These are phyloP conservation scores for Scutellaria barbata DNA, from an alignment of 257 asterid genomes.

Conservation along the genomic window DNA sequence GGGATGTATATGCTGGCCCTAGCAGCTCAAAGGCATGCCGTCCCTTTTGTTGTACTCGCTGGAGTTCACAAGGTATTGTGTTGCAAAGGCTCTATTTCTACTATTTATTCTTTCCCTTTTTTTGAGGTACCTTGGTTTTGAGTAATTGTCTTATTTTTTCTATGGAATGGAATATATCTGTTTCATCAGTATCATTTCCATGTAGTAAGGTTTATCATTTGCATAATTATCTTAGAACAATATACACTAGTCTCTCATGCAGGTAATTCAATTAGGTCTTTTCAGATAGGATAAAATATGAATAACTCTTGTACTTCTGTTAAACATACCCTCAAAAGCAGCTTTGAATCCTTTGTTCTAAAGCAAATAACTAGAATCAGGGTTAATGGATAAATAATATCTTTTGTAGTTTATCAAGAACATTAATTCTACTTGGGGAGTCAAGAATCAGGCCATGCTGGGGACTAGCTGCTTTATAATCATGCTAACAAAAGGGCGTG, in stretches of 20 bases:
- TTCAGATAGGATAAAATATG: too few relatives aligned
- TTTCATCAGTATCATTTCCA: constrained; percentile 13
- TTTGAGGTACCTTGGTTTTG: neutral
- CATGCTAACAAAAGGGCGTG: too few relatives aligned
- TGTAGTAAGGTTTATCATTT: neutral
- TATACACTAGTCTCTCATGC: too few relatives aligned
- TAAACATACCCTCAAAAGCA: neutral
- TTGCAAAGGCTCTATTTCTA: constrained; percentile 25
- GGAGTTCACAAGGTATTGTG: constrained; percentile 89
- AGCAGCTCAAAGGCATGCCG: constrained; percentile 97
- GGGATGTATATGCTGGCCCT: constrained; percentile 96
- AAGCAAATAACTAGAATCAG: neutral
- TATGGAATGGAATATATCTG: constrained; percentile 12
- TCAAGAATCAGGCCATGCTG: too few relatives aligned
- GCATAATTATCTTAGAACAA: too few relatives aligned
- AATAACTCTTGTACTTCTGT: neutral
- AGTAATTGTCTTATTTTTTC: constrained; percentile 20
- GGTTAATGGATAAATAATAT: neutral
- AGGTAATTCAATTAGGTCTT: too few relatives aligned
- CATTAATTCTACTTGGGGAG: neutral
- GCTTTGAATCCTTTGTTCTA: neutral
- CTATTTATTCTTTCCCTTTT: constrained; percentile 23
- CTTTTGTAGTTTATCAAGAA: neutral
- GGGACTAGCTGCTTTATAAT: too few relatives aligned
- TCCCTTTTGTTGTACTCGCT: constrained; percentile 97